A percentile compares a stretch with the other conserved stretches of the same genome.
phyloP scores from a whole-genome alignment of 164 flowering plant genomes.

The Vitis rotundifolia region DNA sequence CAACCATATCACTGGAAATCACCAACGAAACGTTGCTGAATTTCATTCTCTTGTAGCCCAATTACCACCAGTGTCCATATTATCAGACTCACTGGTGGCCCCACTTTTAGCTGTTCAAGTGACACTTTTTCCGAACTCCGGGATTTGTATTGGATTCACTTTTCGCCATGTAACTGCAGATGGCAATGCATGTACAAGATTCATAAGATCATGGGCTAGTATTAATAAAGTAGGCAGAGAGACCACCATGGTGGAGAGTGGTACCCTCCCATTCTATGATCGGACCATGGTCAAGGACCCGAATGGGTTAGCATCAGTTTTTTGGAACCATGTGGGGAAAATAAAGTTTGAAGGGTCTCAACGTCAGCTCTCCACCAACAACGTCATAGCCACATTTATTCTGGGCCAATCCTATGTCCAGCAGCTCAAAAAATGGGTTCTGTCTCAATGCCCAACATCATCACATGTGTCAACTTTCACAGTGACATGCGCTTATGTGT shows the following conservation, averaged over 20 bases:
- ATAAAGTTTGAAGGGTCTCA: neutral
- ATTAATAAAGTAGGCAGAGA: slow-evolving; percentile 11
- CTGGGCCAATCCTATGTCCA: slow-evolving; percentile 21
- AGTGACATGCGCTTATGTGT: slow-evolving; percentile 30
- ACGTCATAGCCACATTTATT: slow-evolving; percentile 30
- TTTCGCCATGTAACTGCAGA: slow-evolving; percentile 34
- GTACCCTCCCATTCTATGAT: slow-evolving; percentile 17
- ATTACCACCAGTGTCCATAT: neutral
- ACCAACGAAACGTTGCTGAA: neutral
- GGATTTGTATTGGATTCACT: slow-evolving; percentile 32
- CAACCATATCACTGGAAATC: slow-evolving; percentile 8
- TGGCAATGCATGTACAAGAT: slow-evolving; percentile 22
- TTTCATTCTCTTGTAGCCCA: slow-evolving; percentile 22
- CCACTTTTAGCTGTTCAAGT: slow-evolving; percentile 31
- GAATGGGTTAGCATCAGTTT: slow-evolving; percentile 7
- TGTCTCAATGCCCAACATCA: neutral
- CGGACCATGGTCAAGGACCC: slow-evolving; percentile 27
- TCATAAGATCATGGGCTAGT: slow-evolving; percentile 49
- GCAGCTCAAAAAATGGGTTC: slow-evolving; percentile 20
- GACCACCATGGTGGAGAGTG: neutral
- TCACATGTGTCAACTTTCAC: slow-evolving; percentile 30
- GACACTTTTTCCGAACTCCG: slow-evolving; percentile 37
- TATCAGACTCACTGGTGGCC: neutral
- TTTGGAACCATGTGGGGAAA: neutral
- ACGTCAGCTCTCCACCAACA: neutral